phyloP scores from a whole-genome alignment of 768 basidiomycete species.

The Daedalea quercina region DNA sequence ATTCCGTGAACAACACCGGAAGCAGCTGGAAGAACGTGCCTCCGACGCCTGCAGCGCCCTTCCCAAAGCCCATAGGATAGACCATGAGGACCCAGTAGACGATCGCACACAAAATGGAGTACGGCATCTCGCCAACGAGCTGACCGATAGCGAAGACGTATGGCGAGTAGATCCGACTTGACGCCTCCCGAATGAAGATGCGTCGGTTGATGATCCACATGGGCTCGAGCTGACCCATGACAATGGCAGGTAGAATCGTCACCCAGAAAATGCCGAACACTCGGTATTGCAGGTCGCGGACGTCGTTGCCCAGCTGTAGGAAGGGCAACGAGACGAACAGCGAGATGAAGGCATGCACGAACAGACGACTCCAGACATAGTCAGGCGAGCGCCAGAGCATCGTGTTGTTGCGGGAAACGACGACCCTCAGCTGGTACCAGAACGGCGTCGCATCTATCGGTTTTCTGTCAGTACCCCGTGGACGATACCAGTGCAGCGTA shows the following conservation, averaged over 20 bases:
- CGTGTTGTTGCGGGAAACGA: slow-evolving; percentile 57
- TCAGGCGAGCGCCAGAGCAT: slow-evolving; percentile 81
- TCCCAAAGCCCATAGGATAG: slow-evolving; percentile 61
- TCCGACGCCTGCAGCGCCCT: slow-evolving; percentile 50
- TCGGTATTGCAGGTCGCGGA: slow-evolving; percentile 70
- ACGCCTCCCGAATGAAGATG: slow-evolving; percentile 44
- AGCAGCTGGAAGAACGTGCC: slow-evolving; percentile 71
- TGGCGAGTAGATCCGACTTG: slow-evolving; percentile 81
- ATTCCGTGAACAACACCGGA: slow-evolving; percentile 63
- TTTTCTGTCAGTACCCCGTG: background rate
- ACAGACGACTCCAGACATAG: slow-evolving; percentile 79
- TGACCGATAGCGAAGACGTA: slow-evolving; percentile 83
- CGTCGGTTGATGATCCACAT: slow-evolving; percentile 71
- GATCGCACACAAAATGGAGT: slow-evolving; percentile 59
- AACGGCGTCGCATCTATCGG: slow-evolving; percentile 66
- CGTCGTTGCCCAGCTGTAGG: slow-evolving; percentile 60
- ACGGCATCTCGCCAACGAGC: slow-evolving; percentile 75
- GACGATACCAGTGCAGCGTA: background rate
- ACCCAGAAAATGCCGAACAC: slow-evolving; percentile 76
- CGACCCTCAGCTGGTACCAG: slow-evolving; percentile 63
- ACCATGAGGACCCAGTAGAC: slow-evolving; percentile 77
- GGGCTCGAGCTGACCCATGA: slow-evolving; percentile 80
- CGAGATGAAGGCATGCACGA: slow-evolving; percentile 66
- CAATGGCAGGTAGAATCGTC: slow-evolving; percentile 60
- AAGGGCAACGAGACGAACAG: slow-evolving; percentile 74